Conservation (phyloP, 2,329 filamentous ascomycete species). For the Pestalotiopsis sp. region DNA sequence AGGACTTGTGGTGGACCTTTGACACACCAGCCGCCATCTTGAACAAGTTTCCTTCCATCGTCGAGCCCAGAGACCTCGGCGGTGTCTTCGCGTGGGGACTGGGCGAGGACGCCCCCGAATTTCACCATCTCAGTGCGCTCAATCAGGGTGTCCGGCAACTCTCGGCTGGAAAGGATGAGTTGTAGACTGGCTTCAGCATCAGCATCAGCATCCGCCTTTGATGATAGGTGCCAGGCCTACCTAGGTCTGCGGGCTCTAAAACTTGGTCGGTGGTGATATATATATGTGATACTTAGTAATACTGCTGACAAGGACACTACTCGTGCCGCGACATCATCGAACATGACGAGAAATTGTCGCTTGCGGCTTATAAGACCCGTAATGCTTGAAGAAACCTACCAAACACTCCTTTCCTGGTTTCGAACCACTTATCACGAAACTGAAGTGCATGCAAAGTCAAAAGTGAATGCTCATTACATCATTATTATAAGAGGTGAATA, state of each 20-base stretch:
- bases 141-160: conserved; percentile 14
- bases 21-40: conserved; percentile 29
- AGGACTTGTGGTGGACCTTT: conserved; percentile 35
- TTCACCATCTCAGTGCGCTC: conserved; percentile 27
- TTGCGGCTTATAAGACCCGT: too few relatives aligned
- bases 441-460: background rate
- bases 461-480: background rate
- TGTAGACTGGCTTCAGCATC: background rate
- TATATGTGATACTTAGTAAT: too few relatives aligned
- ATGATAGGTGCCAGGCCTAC: too few relatives aligned
- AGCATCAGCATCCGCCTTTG: too few relatives aligned
- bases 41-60: conserved; percentile 30
- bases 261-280: too few relatives aligned
- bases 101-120: conserved; percentile 33
- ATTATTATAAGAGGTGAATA: background rate
- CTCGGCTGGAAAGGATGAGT: background rate
- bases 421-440: too few relatives aligned
- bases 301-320: too few relatives aligned
- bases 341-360: too few relatives aligned
- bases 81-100: conserved; percentile 37
- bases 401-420: too few relatives aligned
- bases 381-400: too few relatives aligned
- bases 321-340: too few relatives aligned
- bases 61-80: conserved; percentile 28
- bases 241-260: too few relatives aligned